Evolutionary conservation across 805 yeast genomes (phyloP), one percentile per base, ranked within the genome.

Genomic region (Metschnikowia drakensbergensis): DNA sequence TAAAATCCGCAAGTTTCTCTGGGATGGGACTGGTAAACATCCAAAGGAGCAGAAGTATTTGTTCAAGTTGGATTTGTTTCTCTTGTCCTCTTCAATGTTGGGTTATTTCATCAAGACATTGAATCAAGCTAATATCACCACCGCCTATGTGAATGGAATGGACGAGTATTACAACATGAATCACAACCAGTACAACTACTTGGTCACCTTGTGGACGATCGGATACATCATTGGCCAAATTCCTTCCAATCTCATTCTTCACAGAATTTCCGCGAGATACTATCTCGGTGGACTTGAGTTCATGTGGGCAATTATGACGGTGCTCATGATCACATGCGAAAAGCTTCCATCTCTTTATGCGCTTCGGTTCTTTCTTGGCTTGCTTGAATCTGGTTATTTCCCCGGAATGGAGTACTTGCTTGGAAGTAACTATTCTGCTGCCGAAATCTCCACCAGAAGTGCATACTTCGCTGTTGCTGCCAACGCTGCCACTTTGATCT

Each of bases 381-480:
- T 78, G 26, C 55, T 67, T 8, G 82, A 77, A 48, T 66, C 76
- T 10, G 81, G 80, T 0, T 76, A 70, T 54, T 77, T 76, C 59
- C 86, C 89, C 4, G 81, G 80, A 22, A 71, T 81, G 48, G 85
- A 82, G 55, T 82, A 79, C 54, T 63, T 81, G 40, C 57, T 67
- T 6, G 71, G 71, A n/a, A 59, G 64, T n/a, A 60, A 62, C 47
- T 65, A 65, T 45, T 50, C 61, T 5, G 56, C 61, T 3, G 46
- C 51, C 53, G 71, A 67, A 42, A 49, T 67, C 35, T 54, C 65
- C 11, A 62, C 60, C 36, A 45, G 72, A 39, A 59, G 69, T 6
- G 57, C 70, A 3, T 63, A 54, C 44, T 66, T 67, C 52, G 67
- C 71, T 0, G 55, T 63, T 9, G 60, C 70, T 3, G 60, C 63